Evolutionary conservation across 768 basidiomycete species (phyloP), one percentile per base, ranked within the genome.

Genomic region (Hirschioporus abietinus): DNA sequence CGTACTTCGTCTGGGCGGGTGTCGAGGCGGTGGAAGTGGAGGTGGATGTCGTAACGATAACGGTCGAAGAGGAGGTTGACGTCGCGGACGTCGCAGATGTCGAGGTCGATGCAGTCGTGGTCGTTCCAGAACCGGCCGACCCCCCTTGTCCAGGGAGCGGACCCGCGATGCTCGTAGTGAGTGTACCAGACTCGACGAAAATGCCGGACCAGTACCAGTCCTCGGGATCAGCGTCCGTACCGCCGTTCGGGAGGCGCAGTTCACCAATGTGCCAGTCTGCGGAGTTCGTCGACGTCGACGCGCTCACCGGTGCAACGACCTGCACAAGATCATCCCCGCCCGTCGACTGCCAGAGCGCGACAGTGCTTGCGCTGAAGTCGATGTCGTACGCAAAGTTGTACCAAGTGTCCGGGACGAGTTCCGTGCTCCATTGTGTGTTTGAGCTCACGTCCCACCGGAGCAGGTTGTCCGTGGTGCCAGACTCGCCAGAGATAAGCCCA

Each of bases 321-420:
- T 70, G 64, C 24, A 61, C 64, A 23, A 74, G 64, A 7, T 71
- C 64, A 25, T 60, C 64, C 8, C 66, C 67, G 30, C 71, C 73
- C 52, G 71, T 74, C 30, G 65, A 67, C n/a, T 67, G 65, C 71
- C 71, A 74, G 15, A 74, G 64, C 30, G 73, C 71, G 61, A 71
- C 66, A 4, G 69, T 72, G 36, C 66, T 52, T 15, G 35, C 67
- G 59, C 68, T 63, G 68, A 74, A 74, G 65, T 74, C 52, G 65
- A 71, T 70, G 58, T 72, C 71, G 67, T 71, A 71, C 34, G 71
- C 71, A 17, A 74, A 74, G 72, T 74, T 74, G 68, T 73, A 73
- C 72, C 72, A 74, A 42, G 61, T 67, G 25, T 64, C 67, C 1
- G 73, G 63, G 10, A 30, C 25, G 62, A 72, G 67, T 17, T 66